Evolutionary conservation across 2,329 filamentous ascomycete genomes (phyloP), one percentile per base, ranked within the genome.

Genomic region (Phoma sp.): DNA sequence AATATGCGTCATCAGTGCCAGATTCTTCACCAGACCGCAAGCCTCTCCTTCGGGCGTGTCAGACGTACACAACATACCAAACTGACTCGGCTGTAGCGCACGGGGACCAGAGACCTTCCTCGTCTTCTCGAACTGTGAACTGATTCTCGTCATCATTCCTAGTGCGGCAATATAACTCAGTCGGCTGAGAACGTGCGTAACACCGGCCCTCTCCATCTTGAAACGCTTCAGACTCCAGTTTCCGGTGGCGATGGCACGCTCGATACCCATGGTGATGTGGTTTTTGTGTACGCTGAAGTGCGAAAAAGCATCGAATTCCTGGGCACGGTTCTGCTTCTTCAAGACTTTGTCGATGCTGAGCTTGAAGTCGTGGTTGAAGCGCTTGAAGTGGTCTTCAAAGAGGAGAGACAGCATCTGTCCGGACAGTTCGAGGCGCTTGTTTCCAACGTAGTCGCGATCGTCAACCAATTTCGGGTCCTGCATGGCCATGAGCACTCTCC

Each of bases 111-210:
- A 93, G 57, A 99, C 93, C 77, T 99, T 99, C 65, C 95, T 83
- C 2, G 95, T 98, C 83, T 99, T 99, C 74, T 99, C 95, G 69
- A 99, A 99, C 78, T 99, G 95, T 83, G 91, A 96, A 74, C 90
- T 95, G 69, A 99, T 98, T 75, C 95, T 85, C 12, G 95, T 99
- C 95, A 99, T 99, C 96, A 99, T 99, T 59, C 96, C 96, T 23
- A 99, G 84, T 23, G 95, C 95, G 59, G 90, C 91, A 74, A 99
- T 97, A 72, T 98, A 99, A 75, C 93, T 98, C 49, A 99, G 81
- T 60, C 95, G 87, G 76, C 93, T 98, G 42, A 99, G 82, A 33
- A 99, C 92, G 75, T 99, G 95, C 0, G 96, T 98, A 18, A 99
- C 92, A 71, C 95, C 95, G 18, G 95, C 93, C 72, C 93, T 84